Evolutionary conservation across 2,329 filamentous ascomycete genomes (phyloP), one percentile per base, ranked within the genome.

Genomic region (Sordariomycetes sp.): DNA sequence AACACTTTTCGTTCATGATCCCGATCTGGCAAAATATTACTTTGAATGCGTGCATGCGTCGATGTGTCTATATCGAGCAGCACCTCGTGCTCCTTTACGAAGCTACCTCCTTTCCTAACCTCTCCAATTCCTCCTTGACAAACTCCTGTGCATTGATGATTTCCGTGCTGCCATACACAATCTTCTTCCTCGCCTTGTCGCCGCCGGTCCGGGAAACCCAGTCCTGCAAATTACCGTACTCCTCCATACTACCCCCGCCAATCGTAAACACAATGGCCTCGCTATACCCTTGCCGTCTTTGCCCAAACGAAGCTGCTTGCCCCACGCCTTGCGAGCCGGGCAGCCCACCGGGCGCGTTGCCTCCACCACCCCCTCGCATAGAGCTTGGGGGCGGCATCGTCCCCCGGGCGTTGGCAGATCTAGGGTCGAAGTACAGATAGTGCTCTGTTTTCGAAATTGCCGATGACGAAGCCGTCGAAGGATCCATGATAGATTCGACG

Each of bases 401-500:
- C 17, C 92, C 92, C 30, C 92, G 76, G 1, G 92, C 92, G 51
- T 94, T 94, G 20, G 90, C 85, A 42, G 84, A 93, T 34, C 90
- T 78, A 1, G 92, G 92, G 53, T 98, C 93, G 54, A 95, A 98
- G 68, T 95, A 98, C 20, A 96, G 75, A 51, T 95, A 98, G 48
- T 85, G 82, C 54, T 98, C 92, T 2, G 92, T 96, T 66, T 94
- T 96, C 40, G 86, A 83, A 44, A 98, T 92, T 18, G 92, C 92
- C 18, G 83, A 90, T 6, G 86, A 90, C 4, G 86, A 86, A 4
- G 92, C 90, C 9, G 86, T 78, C 30, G 86, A 74, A 0, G 92
- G 92, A 51, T 98, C 92, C 90, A 98, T 98, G 49, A 98, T 81
- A 2, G 86, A 94, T 58, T 98, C 92, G 26, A 92, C 90, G 52